A percentile compares a stretch with the other conserved stretches of the same genome.
Conservation (phyloP, 441 rosid species). For the Gossypium davidsonii region DNA sequence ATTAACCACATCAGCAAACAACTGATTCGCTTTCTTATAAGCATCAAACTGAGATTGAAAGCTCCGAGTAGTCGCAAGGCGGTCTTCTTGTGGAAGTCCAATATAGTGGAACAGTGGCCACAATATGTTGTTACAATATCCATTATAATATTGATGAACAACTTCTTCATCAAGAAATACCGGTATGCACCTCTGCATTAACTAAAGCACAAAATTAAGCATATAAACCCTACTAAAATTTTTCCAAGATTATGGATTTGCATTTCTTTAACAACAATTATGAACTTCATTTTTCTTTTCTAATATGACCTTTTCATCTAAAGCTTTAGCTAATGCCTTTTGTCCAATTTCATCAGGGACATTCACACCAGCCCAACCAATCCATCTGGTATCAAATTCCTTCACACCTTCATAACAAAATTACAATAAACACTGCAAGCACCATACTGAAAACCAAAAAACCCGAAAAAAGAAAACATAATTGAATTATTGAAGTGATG, state of each 20-base stretch:
- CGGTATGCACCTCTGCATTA: conserved; percentile 65
- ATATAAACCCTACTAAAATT: background rate
- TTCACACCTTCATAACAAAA: conserved; percentile 44
- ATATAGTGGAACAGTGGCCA: conserved; percentile 84
- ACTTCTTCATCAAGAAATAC: conserved; percentile 70
- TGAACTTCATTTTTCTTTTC: background rate
- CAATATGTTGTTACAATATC: conserved; percentile 69
- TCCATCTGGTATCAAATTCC: conserved; percentile 76
- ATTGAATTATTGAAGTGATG: background rate
- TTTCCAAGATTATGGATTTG: background rate
- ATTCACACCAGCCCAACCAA: conserved; percentile 85
- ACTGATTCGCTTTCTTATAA: conserved; percentile 66
- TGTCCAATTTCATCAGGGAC: conserved; percentile 69
- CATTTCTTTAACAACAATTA: background rate
- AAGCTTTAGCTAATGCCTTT: conserved; percentile 48
- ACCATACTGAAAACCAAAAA: background rate
- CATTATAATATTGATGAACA: conserved; percentile 72
- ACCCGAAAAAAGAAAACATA: background rate
- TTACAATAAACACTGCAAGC: background rate
- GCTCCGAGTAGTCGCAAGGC: conserved; percentile 69
- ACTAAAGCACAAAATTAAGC: conserved; percentile 6
- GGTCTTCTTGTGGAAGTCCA: conserved; percentile 76
- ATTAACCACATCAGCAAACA: conserved; percentile 75
- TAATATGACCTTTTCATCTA: conserved; percentile 54
- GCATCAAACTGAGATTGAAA: conserved; percentile 79